Evolutionary conservation across 495 filamentous ascomycete genomes (phyloP).

Genomic region (Penicillium lividum): DNA sequence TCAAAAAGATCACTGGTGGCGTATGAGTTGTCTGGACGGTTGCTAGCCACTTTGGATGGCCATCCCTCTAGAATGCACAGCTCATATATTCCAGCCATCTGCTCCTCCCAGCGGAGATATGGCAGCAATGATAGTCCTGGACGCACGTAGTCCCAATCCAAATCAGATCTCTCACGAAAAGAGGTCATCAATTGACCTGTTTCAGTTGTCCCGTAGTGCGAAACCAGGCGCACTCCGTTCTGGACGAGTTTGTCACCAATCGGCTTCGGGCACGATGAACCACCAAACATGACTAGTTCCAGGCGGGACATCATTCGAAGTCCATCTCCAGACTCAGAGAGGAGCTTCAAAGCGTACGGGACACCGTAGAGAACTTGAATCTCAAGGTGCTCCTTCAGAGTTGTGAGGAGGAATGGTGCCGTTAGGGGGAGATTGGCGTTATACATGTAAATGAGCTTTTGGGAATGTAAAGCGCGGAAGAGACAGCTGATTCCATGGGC

Average conservation of each 20-base stretch:
- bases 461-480: slow-evolving; percentile 45
- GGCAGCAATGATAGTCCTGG: slow-evolving; percentile 25
- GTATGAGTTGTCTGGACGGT: slow-evolving; percentile 58
- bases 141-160: slow-evolving; percentile 64
- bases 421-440: slow-evolving; percentile 48
- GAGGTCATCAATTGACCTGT: slow-evolving; percentile 56
- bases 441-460: slow-evolving; percentile 45
- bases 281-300: slow-evolving; percentile 50
- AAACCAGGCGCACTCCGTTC: slow-evolving; percentile 51
- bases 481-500: slow-evolving; percentile 51
- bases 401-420: slow-evolving; percentile 35
- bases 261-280: slow-evolving; percentile 48
- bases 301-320: slow-evolving; percentile 35
- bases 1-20: slow-evolving; percentile 59
- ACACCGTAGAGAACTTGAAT: slow-evolving; percentile 47
- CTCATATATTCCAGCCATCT: slow-evolving; percentile 50
- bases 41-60: slow-evolving; percentile 61
- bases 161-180: slow-evolving; percentile 44
- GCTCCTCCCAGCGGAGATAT: slow-evolving; percentile 51
- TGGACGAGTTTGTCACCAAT: slow-evolving; percentile 53
- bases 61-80: slow-evolving; percentile 56
- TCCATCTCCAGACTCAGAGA: slow-evolving; percentile 46
- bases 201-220: slow-evolving; percentile 52
- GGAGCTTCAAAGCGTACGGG: slow-evolving; percentile 51
- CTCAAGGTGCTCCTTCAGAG: slow-evolving; percentile 36